Conservation (phyloP, 495 filamentous ascomycete species). For the Hypoxylon rickii region DNA sequence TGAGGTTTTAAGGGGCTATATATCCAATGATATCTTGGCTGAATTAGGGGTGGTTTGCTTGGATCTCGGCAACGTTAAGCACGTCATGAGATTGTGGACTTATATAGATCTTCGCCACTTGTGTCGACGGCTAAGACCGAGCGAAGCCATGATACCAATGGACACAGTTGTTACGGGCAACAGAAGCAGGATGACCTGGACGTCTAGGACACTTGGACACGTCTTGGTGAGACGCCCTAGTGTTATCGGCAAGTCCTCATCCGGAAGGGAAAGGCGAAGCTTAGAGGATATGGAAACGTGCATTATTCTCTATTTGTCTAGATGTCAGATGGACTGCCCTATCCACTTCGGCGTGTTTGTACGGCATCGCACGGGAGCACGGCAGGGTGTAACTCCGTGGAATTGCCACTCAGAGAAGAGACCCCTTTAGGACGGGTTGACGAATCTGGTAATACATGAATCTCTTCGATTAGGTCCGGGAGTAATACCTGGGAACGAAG, state of each 20-base stretch:
- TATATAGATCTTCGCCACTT: slow-evolving; percentile 9
- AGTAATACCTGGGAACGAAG: too few species aligned
- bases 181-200: background rate
- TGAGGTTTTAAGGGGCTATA: background rate
- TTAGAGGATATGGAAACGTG: background rate
- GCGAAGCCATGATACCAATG: background rate
- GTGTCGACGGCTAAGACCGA: background rate
- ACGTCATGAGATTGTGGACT: slow-evolving; percentile 3
- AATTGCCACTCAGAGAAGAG: background rate
- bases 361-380: background rate
- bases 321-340: background rate
- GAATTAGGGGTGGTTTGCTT: background rate
- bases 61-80: background rate
- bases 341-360: background rate
- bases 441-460: background rate
- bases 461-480: background rate
- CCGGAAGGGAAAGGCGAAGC: slow-evolving; percentile 26
- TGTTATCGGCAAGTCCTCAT: slow-evolving; percentile 17
- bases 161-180: background rate
- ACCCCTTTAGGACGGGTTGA: background rate
- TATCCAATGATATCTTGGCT: background rate
- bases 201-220: slow-evolving; percentile 9
- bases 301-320: slow-evolving; percentile 1
- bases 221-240: slow-evolving; percentile 18
- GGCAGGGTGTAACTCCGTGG: slow-evolving; percentile 1